Percentiles rank a stretch among this genome's conserved stretches.
These are phyloP conservation scores for Gracilaria gracilis DNA, from an alignment of 23 red algal genomes.

Conservation along the genomic window DNA sequence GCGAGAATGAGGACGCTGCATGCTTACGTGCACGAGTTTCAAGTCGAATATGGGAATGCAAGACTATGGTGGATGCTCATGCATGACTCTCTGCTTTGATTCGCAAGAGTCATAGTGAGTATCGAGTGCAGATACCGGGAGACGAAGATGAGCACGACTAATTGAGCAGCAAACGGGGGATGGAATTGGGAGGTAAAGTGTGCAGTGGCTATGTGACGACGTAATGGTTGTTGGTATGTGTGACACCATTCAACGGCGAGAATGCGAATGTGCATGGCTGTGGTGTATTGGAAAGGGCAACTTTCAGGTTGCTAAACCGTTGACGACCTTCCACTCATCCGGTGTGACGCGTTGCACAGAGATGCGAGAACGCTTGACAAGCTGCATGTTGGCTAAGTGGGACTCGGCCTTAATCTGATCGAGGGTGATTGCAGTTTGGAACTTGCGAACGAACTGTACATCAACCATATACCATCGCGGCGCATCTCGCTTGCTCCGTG, in stretches of 20 bases:
- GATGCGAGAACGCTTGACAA: conserved; percentile 74
- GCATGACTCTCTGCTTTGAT: no score
- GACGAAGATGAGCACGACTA: no score
- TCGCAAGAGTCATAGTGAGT: no score
- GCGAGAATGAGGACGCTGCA: not conserved
- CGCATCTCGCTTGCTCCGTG: conserved; percentile 63
- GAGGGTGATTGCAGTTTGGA: conserved; percentile 65
- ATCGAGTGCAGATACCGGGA: no score
- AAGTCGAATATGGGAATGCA: not conserved
- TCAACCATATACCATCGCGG: conserved; percentile 94
- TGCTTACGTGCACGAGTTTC: no score
- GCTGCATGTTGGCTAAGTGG: conserved; percentile 79
- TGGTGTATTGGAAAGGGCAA: not conserved
- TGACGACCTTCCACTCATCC: conserved; percentile 75
- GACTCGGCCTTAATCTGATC: conserved; percentile 68
- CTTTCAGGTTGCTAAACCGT: conserved; percentile 11
- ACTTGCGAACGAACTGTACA: conserved; percentile 74
- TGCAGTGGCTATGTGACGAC: no score
- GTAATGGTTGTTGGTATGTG: no score
- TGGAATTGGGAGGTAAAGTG: no score
- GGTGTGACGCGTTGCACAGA: conserved; percentile 74
- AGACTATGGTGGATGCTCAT: no score
- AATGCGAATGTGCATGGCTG: no score
- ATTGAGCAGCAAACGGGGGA: no score
- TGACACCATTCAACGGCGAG: no score